These are phyloP conservation scores for Vigna unguiculata DNA, from an alignment of 306 rosid genomes.

Conservation along the genomic window DNA sequence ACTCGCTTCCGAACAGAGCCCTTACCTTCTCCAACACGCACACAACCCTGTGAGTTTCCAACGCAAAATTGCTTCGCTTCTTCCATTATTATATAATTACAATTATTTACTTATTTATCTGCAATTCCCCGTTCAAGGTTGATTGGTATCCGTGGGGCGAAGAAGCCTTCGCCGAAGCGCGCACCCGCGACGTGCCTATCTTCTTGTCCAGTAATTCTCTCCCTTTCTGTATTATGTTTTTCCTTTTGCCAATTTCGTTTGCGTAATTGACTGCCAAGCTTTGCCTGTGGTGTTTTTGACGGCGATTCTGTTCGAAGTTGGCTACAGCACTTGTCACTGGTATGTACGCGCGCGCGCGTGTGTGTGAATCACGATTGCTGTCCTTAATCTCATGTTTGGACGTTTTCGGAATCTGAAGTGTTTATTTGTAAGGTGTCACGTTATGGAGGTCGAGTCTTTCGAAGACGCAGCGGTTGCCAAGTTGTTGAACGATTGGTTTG, in stretches of 20 bases:
- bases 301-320: conserved; percentile 63
- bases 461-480: conserved; percentile 83
- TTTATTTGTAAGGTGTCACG: conserved; percentile 78
- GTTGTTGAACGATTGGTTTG: conserved; percentile 87
- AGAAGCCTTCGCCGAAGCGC: conserved; percentile 89
- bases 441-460: conserved; percentile 97
- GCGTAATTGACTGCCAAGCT: conserved; percentile 37
- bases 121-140: conserved; percentile 54
- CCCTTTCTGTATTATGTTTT: background rate
- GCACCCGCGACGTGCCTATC: conserved; percentile 77
- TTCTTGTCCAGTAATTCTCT: conserved; percentile 82
- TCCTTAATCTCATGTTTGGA: background rate
- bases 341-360: conserved; percentile 32
- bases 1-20: conserved; percentile 87
- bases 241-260: conserved; percentile 1
- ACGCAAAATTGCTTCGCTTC: background rate
- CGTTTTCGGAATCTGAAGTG: conserved; percentile 37
- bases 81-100: background rate
- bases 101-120: background rate
- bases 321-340: conserved; percentile 99
- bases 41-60: conserved; percentile 71
- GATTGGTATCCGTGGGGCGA: conserved; percentile 99
- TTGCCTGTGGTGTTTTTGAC: conserved; percentile 40
- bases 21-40: conserved; percentile 94
- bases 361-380: background rate